Evolutionary conservation across 225 moss, liverwort and hornwort species (phyloP).

Genomic region (Polytrichum formosum): DNA sequence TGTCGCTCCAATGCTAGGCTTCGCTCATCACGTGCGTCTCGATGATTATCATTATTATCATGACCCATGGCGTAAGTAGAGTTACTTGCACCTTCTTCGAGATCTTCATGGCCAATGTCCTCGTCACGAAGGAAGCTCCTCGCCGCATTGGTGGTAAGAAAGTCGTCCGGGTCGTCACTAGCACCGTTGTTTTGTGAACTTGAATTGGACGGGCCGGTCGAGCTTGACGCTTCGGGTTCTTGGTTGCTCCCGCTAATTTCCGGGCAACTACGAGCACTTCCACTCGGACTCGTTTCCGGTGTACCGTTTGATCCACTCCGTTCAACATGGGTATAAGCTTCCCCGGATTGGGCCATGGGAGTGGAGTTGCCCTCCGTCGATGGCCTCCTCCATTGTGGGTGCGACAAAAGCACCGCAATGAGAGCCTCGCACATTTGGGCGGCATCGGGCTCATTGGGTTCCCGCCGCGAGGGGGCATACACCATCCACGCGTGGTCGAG

Average conservation of each 20-base stretch:
- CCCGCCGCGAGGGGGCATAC: constrained; percentile 75
- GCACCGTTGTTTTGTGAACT: neutral
- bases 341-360: neutral
- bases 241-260: too few relatives aligned
- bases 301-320: neutral
- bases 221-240: too few relatives aligned
- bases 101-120: constrained; percentile 8
- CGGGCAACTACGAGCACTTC: too few relatives aligned
- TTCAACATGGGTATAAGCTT: neutral
- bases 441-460: constrained; percentile 75
- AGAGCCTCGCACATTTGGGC: constrained; percentile 97
- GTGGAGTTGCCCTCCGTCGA: neutral
- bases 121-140: constrained; percentile 47
- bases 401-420: constrained; percentile 68
- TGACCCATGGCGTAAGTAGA: neutral
- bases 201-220: too few relatives aligned
- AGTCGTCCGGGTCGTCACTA: neutral
- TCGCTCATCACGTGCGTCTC: neutral
- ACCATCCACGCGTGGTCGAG: constrained; percentile 99
- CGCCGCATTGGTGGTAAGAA: constrained; percentile 43
- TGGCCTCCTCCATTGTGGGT: constrained; percentile 32
- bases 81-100: constrained; percentile 5
- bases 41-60: constrained; percentile 7
- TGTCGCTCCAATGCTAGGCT: constrained; percentile 17
- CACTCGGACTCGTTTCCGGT: neutral